Evolutionary conservation across 1,284 basidiomycete genomes (phyloP), one percentile per base, ranked within the genome.

Genomic region (Schizophyllum commune): DNA sequence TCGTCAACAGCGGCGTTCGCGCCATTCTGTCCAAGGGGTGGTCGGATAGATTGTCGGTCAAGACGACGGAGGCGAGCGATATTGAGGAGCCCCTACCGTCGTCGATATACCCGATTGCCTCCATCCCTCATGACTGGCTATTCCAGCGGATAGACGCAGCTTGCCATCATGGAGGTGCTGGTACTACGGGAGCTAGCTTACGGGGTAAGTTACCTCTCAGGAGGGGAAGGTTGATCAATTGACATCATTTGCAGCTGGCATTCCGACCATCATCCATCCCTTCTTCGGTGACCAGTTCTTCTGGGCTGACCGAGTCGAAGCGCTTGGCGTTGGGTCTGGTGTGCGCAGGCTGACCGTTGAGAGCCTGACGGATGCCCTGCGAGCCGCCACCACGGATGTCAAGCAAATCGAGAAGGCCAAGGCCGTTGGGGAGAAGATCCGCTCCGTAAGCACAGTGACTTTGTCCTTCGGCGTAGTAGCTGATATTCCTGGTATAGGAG

Each of bases 261-360:
- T 96, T 63, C 96, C 96, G 1, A 98, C 95, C 0, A 91, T 99
- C 68, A 94, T 99, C 71, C 91, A 90, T 66, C 96, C 96, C 0
- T 99, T 97, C 82, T 98, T 98, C 69, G 96, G 96, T 6, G 96
- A 97, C 74, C 93, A 99, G 70, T 94, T 90, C 73, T 98, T 98
- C 75, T 98, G 95, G 93, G 93, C 92, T 4, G 92, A 94, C 75
- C 88, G 95, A 27, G 92, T 96, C 20, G 94, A 98, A 73, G 92
- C 92, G 3, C 81, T 99, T 39, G 94, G 95, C 51, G 87, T 98
- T 56, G 96, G 96, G 32, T 81, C 86, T 39, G 85, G 88, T 59
- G 87, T 98, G 52, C 84, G 91, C 65, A 94, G 94, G 72, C 79
- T 98, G 59, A 94, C 91, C 15, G 86, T 88, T 4, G 85, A 92